phyloP scores from a whole-genome alignment of 2,329 filamentous ascomycete genomes.

The Cordyceps javanica region DNA sequence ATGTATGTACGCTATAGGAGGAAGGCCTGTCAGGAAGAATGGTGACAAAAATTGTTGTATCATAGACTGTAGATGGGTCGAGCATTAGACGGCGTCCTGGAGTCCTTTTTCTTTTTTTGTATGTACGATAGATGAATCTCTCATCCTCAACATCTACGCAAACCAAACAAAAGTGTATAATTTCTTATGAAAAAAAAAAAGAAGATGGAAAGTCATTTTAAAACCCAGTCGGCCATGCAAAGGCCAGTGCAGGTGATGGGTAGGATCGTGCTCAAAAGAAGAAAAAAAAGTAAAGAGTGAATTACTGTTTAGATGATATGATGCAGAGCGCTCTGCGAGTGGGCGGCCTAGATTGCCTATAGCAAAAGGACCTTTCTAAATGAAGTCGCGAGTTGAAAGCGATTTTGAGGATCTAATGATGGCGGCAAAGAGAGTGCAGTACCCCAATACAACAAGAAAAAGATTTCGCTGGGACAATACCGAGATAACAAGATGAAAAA shows the following conservation, averaged over 20 bases:
- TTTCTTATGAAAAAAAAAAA: not conserved
- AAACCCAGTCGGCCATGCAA: too few species aligned
- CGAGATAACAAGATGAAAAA: conserved; percentile 6
- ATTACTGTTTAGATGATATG: conserved; percentile 1
- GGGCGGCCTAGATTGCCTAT: not conserved
- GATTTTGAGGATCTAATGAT: conserved; percentile 8
- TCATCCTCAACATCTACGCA: conserved; percentile 10
- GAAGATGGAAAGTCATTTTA: too few species aligned
- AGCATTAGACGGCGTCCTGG: conserved; percentile 18
- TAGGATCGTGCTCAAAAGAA: not conserved
- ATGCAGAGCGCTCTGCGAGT: conserved; percentile 7
- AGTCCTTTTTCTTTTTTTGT: conserved; percentile 13
- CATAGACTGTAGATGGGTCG: conserved; percentile 30
- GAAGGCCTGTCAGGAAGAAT: conserved; percentile 23
- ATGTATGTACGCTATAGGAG: conserved; percentile 4
- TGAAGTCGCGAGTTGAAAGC: not conserved
- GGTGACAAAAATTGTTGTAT: conserved; percentile 28
- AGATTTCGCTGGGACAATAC: conserved; percentile 1
- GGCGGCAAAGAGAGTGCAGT: not conserved
- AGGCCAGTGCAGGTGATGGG: too few species aligned
- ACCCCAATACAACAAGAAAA: conserved; percentile 6
- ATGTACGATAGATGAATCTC: conserved; percentile 10
- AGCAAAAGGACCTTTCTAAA: not conserved
- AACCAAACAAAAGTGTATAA: not conserved
- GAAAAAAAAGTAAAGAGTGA: not conserved